Evolutionary conservation across 345 rosid genomes (phyloP), one percentile per base, ranked within the genome.

Genomic region (Syzygium oleosum): DNA sequence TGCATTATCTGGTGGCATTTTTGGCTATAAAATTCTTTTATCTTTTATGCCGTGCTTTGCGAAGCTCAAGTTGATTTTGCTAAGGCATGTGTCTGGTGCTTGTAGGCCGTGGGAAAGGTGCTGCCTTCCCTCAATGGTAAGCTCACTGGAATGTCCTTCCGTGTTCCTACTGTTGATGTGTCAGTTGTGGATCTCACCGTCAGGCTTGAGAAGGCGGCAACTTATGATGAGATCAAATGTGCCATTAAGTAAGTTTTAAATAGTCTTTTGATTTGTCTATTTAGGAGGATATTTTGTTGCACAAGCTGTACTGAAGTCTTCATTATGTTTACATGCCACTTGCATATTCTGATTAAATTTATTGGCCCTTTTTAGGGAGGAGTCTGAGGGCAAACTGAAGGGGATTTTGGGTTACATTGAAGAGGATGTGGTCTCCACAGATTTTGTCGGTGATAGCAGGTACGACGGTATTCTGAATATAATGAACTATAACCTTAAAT

Each of bases 91-190:
- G 19, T 73, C 27, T 73, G 80, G 80, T 38, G 80, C 49, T 73
- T 73, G 0, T 52, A 94, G 97, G 98, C 98, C 41, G 99, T 96
- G 22, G 98, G 99, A 79, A 97, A 95, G 85, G 99, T 97, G 79
- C 91, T 97, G 73, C 99, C 98, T 3, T 84, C 90, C 9, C 95
- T 97, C 6, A 95, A 94, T 61, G 98, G 99, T 43, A 97, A 95
- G 91, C 89, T 95, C 92, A 95, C 99, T 3, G 99, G 99, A 89
- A 97, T 97, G 99, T n/a, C 99, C 77, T 95, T 97, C 97, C 97
- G 99, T 56, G 99, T 97, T 22, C 99, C 98, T 6, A 97, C 97
- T 0, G 98, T 94, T 7, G 99, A 97, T 86, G 98, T 97, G 9
- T 95, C 98, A 19, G 99, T 97, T 84, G 99, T 97, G 84, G 99